Conservation (phyloP, 805 yeast species). For the Candida suzukii region DNA sequence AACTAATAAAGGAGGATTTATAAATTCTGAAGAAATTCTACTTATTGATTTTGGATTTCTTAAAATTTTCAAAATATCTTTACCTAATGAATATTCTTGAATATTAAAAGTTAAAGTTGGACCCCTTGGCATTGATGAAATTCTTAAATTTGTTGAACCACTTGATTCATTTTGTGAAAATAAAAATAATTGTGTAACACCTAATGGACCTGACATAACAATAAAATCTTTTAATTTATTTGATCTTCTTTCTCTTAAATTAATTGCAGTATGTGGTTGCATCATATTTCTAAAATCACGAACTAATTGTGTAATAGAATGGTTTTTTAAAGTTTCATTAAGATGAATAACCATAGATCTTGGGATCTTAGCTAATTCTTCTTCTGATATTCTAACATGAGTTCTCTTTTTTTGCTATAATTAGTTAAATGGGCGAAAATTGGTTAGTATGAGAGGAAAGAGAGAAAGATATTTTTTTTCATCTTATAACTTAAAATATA, state of each 20-base stretch:
- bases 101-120: slow-evolving; percentile 87
- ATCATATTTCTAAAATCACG: slow-evolving; percentile 80
- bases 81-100: slow-evolving; percentile 66
- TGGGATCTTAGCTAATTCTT: slow-evolving; percentile 69
- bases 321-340: slow-evolving; percentile 68
- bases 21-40: slow-evolving; percentile 53
- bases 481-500: too few species aligned
- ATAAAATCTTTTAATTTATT: slow-evolving; percentile 86
- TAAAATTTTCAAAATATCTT: slow-evolving; percentile 67
- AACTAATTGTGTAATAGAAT: slow-evolving; percentile 77
- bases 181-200: slow-evolving; percentile 81
- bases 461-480: too few species aligned
- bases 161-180: slow-evolving; percentile 74
- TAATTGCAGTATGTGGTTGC: slow-evolving; percentile 96
- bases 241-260: slow-evolving; percentile 75
- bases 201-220: slow-evolving; percentile 98
- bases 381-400: slow-evolving; percentile 59
- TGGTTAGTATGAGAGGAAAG: too few species aligned
- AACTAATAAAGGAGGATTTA: slow-evolving; percentile 83
- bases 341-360: slow-evolving; percentile 90
- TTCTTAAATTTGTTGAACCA: slow-evolving; percentile 76
- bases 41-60: slow-evolving; percentile 74
- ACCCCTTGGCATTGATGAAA: slow-evolving; percentile 88
- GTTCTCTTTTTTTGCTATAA: slow-evolving; percentile 75
- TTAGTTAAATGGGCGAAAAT: neutral